Conservation (phyloP, 2,329 filamentous ascomycete genomes). For the Magnaporthiopsis rhizophila region DNA sequence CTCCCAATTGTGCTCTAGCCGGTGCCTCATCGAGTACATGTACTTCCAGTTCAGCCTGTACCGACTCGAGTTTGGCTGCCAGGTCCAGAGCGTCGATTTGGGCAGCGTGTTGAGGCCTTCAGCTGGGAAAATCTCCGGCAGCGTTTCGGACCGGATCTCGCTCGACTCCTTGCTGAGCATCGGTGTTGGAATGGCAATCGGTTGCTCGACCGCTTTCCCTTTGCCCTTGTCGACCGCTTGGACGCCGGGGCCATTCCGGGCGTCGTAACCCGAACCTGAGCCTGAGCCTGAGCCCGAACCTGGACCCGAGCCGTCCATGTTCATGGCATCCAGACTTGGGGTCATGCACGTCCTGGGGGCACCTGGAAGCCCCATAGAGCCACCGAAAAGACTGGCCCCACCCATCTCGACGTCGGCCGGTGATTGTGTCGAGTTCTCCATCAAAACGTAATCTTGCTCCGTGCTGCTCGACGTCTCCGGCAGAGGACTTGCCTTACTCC, state of each 20-base stretch:
- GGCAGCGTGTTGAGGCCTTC: conserved; percentile 25
- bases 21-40: conserved; percentile 78
- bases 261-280: conserved; percentile 22
- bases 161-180: background rate
- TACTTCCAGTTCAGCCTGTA: conserved; percentile 85
- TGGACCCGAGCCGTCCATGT: conserved; percentile 26
- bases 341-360: conserved; percentile 13
- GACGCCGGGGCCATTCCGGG: conserved; percentile 14
- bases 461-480: conserved; percentile 18
- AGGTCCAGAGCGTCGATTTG: conserved; percentile 42
- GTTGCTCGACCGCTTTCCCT: conserved; percentile 22
- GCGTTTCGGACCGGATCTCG: conserved; percentile 20
- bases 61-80: conserved; percentile 36
- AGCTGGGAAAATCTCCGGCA: conserved; percentile 21
- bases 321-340: conserved; percentile 21
- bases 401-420: conserved; percentile 4
- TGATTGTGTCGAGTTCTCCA: background rate
- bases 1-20: conserved; percentile 87
- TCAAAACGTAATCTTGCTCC: conserved; percentile 9
- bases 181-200: conserved; percentile 5
- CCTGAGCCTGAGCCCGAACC: conserved; percentile 15
- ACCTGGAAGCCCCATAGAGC: conserved; percentile 10
- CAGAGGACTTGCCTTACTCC: conserved; percentile 37
- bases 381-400: conserved; percentile 22
- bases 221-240: conserved; percentile 25